Evolutionary conservation across 768 basidiomycete genomes (phyloP).

Genomic region (Lactifluus rugatus): DNA sequence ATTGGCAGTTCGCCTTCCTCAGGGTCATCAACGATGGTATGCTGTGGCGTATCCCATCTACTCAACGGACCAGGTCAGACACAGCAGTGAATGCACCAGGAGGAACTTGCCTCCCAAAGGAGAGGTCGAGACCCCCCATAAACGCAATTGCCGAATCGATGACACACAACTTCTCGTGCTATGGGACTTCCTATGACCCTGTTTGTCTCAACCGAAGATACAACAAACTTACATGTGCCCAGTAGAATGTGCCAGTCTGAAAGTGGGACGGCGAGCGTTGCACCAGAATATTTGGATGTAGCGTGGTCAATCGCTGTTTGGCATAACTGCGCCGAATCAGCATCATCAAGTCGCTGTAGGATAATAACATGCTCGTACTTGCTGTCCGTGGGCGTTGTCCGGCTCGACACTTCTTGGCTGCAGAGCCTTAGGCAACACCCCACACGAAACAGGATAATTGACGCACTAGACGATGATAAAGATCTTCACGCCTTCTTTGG

Average conservation of each 20-base stretch:
- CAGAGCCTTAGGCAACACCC: not conserved
- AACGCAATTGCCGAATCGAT: constrained; percentile 97
- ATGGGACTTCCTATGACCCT: constrained; percentile 2
- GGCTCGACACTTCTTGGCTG: constrained; percentile 91
- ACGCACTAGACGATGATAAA: constrained; percentile 88
- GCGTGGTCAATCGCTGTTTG: constrained; percentile 64
- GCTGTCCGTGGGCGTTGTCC: constrained; percentile 92
- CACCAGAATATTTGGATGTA: constrained; percentile 92
- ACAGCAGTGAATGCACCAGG: not conserved
- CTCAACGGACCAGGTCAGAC: constrained; percentile 1
- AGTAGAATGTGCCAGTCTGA: constrained; percentile 94
- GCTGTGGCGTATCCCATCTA: constrained; percentile 96
- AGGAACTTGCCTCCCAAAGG: constrained; percentile 62
- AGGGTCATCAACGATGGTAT: constrained; percentile 78
- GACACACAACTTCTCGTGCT: constrained; percentile 98
- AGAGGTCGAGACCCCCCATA: constrained; percentile 95
- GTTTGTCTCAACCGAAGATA: not conserved
- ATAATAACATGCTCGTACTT: constrained; percentile 39
- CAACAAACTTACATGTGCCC: constrained; percentile 75
- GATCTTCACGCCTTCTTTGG: constrained; percentile 91
- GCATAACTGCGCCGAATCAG: constrained; percentile 48
- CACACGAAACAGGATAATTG: not conserved
- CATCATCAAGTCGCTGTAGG: not conserved
- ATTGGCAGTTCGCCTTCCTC: constrained; percentile 56
- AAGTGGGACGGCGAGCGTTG: constrained; percentile 97